Evolutionary conservation across 306 rosid species (phyloP).

Genomic region (Vigna radiata): DNA sequence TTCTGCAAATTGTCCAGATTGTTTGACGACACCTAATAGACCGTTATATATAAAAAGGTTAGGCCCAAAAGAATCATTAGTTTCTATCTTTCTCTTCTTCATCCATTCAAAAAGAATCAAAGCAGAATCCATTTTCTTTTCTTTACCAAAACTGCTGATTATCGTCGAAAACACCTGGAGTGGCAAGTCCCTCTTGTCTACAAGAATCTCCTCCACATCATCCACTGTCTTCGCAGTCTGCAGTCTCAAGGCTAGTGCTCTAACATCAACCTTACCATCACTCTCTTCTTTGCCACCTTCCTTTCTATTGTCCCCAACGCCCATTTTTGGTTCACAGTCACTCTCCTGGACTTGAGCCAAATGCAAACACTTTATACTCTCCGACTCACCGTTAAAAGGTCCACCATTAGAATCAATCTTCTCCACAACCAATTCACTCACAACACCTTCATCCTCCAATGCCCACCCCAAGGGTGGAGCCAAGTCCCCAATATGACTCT

Average conservation of each 20-base stretch:
- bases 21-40: constrained; percentile 85
- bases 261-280: constrained; percentile 66
- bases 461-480: constrained; percentile 62
- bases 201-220: constrained; percentile 78
- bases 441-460: constrained; percentile 58
- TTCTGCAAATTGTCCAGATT: constrained; percentile 60
- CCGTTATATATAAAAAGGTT: constrained; percentile 82
- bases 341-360: constrained; percentile 41
- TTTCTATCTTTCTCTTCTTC: constrained; percentile 74
- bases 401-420: constrained; percentile 36
- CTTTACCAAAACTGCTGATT: constrained; percentile 81
- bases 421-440: constrained; percentile 49
- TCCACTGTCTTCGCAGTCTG: constrained; percentile 67
- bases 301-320: constrained; percentile 29
- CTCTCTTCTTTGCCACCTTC: constrained; percentile 45
- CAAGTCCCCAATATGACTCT: constrained; percentile 51
- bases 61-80: constrained; percentile 62
- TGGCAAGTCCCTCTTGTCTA: constrained; percentile 75
- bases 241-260: constrained; percentile 63
- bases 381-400: constrained; percentile 43
- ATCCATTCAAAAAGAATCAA: constrained; percentile 78
- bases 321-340: constrained; percentile 39
- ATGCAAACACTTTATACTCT: constrained; percentile 37
- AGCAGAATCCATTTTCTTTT: constrained; percentile 73
- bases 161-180: constrained; percentile 83